These are phyloP conservation scores for Carnegiea gigantea DNA, from an alignment of 179 eudicot genomes.

Conservation along the genomic window DNA sequence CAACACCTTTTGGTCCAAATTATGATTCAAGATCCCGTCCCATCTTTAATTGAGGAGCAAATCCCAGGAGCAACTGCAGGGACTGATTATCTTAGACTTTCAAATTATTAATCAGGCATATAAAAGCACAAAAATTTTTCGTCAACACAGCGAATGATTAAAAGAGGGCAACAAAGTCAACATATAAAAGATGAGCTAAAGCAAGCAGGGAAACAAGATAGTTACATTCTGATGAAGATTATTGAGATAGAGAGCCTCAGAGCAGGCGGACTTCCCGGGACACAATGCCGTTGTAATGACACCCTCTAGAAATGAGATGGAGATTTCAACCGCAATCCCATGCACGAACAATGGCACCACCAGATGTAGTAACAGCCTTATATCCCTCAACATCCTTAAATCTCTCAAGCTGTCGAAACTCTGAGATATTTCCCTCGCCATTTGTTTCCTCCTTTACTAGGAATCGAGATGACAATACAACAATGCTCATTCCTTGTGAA, in stretches of 20 bases:
- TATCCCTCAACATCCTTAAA: constrained; percentile 34
- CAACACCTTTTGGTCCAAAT: neutral
- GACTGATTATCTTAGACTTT: neutral
- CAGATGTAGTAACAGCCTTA: constrained; percentile 52
- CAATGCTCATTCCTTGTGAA: constrained; percentile 19
- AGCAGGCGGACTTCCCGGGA: constrained; percentile 57
- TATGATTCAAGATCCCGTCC: neutral
- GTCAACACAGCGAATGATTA: neutral
- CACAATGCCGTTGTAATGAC: constrained; percentile 66
- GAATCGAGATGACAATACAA: constrained; percentile 7
- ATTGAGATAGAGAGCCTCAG: constrained; percentile 67
- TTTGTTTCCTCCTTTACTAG: constrained; percentile 13
- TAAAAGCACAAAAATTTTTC: neutral
- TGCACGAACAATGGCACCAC: constrained; percentile 60
- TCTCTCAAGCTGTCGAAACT: constrained; percentile 26
- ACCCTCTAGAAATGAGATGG: constrained; percentile 62
- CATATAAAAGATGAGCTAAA: neutral
- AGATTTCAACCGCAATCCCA: constrained; percentile 74
- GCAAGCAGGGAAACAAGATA: constrained; percentile 5
- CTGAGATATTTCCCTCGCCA: constrained; percentile 23
- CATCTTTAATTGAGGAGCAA: neutral
- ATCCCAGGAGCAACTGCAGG: neutral
- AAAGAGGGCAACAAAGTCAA: constrained; percentile 4
- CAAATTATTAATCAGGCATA: neutral
- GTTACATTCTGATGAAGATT: constrained; percentile 71